phyloP scores from a whole-genome alignment of 83 land plant genomes.

The Diphasiastrum complanatum region DNA sequence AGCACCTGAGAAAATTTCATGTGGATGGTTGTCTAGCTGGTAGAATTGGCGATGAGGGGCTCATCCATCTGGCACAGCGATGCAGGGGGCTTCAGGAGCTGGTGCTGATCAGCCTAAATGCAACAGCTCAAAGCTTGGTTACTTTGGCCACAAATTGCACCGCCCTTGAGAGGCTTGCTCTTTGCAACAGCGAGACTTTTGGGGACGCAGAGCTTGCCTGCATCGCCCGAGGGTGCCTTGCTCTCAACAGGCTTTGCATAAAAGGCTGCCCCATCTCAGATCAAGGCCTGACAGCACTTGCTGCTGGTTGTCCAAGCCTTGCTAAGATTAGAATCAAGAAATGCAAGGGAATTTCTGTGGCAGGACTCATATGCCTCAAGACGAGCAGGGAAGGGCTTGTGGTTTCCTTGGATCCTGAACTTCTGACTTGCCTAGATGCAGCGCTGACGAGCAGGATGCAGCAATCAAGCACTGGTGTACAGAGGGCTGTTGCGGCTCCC shows the following conservation, averaged over 20 bases:
- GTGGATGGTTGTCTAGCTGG: conserved; percentile 31
- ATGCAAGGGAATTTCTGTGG: conserved; percentile 15
- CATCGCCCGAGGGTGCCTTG: conserved; percentile 21
- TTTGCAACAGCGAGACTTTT: conserved; percentile 37
- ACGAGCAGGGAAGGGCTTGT: conserved; percentile 30
- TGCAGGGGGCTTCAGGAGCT: conserved; percentile 30
- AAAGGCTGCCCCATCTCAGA: conserved; percentile 32
- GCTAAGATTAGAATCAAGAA: conserved; percentile 27
- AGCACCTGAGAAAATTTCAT: conserved; percentile 46
- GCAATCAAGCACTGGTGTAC: conserved; percentile 8
- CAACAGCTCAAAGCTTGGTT: conserved; percentile 17
- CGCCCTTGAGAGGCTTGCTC: conserved; percentile 29
- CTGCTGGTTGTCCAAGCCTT: conserved; percentile 24
- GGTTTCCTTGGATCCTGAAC: conserved; percentile 35
- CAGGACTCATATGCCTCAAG: conserved; percentile 4
- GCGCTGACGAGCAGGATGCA: too few relatives aligned
- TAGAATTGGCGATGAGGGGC: conserved; percentile 29
- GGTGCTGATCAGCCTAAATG: conserved; percentile 25
- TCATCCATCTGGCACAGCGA: conserved; percentile 17
- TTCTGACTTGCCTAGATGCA: conserved; percentile 13
- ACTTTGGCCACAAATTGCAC: conserved; percentile 23
- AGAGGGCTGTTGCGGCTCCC: background rate
- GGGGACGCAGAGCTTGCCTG: conserved; percentile 29
- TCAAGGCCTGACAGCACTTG: conserved; percentile 20
- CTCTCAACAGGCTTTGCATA: conserved; percentile 33